Conservation (phyloP, 768 basidiomycete species). For the Mycena vitilis region DNA sequence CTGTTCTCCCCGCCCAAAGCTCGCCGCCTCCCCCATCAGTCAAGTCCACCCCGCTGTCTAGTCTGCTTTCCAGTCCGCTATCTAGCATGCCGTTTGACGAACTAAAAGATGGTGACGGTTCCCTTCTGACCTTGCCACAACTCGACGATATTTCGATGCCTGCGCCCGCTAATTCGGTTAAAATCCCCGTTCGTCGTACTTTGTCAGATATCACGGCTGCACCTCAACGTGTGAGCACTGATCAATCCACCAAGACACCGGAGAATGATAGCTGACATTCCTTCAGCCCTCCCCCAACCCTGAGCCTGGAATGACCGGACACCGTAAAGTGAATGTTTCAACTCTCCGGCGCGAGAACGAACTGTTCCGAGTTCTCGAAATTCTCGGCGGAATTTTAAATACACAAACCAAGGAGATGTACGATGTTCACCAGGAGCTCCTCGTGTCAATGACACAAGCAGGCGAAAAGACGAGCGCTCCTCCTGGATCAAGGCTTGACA, state of each 20-base stretch:
- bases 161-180: neutral
- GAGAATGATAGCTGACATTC: neutral
- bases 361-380: slow-evolving; percentile 72
- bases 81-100: slow-evolving; percentile 8
- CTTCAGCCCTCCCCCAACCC: slow-evolving; percentile 8
- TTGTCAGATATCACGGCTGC: neutral
- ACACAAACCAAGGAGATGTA: slow-evolving; percentile 76
- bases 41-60: neutral
- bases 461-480: slow-evolving; percentile 81
- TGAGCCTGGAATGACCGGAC: slow-evolving; percentile 35
- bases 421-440: slow-evolving; percentile 72
- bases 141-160: slow-evolving; percentile 10
- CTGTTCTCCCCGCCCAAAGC: slow-evolving; percentile 13
- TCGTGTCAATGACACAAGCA: slow-evolving; percentile 65
- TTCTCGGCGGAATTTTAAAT: slow-evolving; percentile 74
- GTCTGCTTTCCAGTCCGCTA: slow-evolving; percentile 9
- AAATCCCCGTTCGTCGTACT: slow-evolving; percentile 1
- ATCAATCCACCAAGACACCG: no score
- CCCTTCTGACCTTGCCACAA: neutral
- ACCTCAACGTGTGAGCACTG: slow-evolving; percentile 13
- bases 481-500: slow-evolving; percentile 75
- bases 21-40: neutral
- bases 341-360: slow-evolving; percentile 86
- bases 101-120: slow-evolving; percentile 7
- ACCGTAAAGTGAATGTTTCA: slow-evolving; percentile 73